These are phyloP conservation scores for Eucalyptus polybractea DNA, from an alignment of 345 rosid species.

Conservation along the genomic window DNA sequence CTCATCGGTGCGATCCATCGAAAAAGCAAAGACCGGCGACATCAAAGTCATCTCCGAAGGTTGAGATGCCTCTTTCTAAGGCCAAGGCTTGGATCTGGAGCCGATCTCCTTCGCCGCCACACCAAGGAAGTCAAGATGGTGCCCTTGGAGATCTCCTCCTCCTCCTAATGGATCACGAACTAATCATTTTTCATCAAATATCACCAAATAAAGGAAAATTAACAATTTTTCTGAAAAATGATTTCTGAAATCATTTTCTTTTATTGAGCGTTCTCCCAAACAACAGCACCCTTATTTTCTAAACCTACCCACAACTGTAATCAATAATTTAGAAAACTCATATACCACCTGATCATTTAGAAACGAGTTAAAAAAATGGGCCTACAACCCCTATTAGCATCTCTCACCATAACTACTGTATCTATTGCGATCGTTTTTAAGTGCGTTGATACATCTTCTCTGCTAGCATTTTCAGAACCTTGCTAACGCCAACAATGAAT, in stretches of 20 bases:
- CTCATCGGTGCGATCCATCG: no score
- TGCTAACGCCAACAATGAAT: fast-evolving
- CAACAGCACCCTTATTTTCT: background rate
- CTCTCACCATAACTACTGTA: background rate
- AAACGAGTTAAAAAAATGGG: no score
- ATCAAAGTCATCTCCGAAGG: no score
- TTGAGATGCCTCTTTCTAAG: no score
- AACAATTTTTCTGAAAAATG: no score
- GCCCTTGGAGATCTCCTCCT: background rate
- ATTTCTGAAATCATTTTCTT: no score
- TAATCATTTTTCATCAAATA: background rate
- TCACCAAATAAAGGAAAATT: background rate
- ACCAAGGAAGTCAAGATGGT: background rate
- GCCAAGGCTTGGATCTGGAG: no score
- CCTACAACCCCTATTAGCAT: background rate
- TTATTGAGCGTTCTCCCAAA: background rate
- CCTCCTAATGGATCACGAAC: background rate
- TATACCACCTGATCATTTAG: background rate
- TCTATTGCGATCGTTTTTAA: fast-evolving
- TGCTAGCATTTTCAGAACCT: background rate
- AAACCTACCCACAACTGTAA: background rate
- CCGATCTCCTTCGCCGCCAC: background rate
- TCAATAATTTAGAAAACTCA: background rate
- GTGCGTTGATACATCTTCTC: background rate
- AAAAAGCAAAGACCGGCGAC: no score